Conservation (phyloP, 1,284 basidiomycete genomes). For the Malassezia sympodialis region DNA sequence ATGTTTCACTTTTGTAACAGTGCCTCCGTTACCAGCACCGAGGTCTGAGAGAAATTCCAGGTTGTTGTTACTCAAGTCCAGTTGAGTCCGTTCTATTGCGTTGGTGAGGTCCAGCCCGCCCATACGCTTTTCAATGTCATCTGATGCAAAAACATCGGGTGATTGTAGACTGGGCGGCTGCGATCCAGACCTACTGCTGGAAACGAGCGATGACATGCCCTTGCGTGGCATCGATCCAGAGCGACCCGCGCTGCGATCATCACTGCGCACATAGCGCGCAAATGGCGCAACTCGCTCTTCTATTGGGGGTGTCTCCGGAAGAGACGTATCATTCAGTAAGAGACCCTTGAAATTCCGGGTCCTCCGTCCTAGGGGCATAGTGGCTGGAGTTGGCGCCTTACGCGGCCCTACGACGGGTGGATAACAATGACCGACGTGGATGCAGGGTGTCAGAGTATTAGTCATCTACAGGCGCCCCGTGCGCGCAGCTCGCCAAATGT, state of each 20-base stretch:
- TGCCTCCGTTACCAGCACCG: constrained; percentile 94
- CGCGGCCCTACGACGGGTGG: not conserved
- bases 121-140: constrained; percentile 20
- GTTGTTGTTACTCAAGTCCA: constrained; percentile 50
- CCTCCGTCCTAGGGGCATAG: constrained; percentile 23
- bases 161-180: not conserved
- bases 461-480: constrained; percentile 1
- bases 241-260: not conserved
- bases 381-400: not conserved
- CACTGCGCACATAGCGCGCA: not conserved
- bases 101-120: constrained; percentile 19
- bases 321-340: constrained; percentile 20
- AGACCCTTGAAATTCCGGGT: constrained; percentile 48
- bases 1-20: constrained; percentile 67
- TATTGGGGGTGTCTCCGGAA: not conserved
- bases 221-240: not conserved
- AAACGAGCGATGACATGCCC: not conserved
- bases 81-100: constrained; percentile 36
- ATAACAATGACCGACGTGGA: not conserved
- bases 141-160: not conserved
- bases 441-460: not conserved
- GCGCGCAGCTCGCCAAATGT: constrained; percentile 63
- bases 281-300: constrained; percentile 5
- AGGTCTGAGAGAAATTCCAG: constrained; percentile 68
- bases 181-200: not conserved